Percentiles rank a stretch among this genome's conserved stretches.
Evolutionary conservation across 2,329 filamentous ascomycete species (phyloP).

Genomic region (Fusarium sp.): DNA sequence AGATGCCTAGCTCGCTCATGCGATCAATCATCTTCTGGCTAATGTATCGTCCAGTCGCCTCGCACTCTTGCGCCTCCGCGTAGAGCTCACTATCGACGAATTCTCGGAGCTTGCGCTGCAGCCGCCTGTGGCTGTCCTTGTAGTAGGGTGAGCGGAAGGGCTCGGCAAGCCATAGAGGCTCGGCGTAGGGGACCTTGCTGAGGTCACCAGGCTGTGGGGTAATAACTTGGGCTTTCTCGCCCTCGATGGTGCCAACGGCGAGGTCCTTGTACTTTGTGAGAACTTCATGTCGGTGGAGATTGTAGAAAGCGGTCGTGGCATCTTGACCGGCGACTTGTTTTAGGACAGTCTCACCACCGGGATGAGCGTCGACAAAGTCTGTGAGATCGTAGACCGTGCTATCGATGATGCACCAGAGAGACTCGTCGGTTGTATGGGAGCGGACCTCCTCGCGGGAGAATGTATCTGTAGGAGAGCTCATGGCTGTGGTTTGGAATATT

Average conservation of each 20-base stretch:
- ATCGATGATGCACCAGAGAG: slow-evolving; percentile 86
- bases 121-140: slow-evolving; percentile 74
- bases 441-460: slow-evolving; percentile 74
- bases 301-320: slow-evolving; percentile 87
- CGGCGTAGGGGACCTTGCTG: slow-evolving; percentile 82
- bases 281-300: slow-evolving; percentile 92
- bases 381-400: slow-evolving; percentile 87
- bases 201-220: slow-evolving; percentile 76
- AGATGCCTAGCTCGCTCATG: slow-evolving; percentile 78
- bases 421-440: slow-evolving; percentile 79
- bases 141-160: slow-evolving; percentile 84
- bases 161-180: slow-evolving; percentile 83
- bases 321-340: slow-evolving; percentile 84
- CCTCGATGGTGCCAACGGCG: slow-evolving; percentile 78
- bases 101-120: slow-evolving; percentile 76
- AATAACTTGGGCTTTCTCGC: slow-evolving; percentile 79
- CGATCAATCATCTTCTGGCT: slow-evolving; percentile 77
- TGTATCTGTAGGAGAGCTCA: slow-evolving; percentile 56
- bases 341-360: slow-evolving; percentile 82
- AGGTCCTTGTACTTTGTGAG: slow-evolving; percentile 80
- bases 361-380: slow-evolving; percentile 87
- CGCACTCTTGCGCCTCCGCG: slow-evolving; percentile 80
- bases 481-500: not conserved
- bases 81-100: slow-evolving; percentile 78
- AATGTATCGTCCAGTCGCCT: slow-evolving; percentile 78